These are phyloP conservation scores for Hondaea fermentalgiana DNA, from an alignment of 108 stramenopile species.

Conservation along the genomic window DNA sequence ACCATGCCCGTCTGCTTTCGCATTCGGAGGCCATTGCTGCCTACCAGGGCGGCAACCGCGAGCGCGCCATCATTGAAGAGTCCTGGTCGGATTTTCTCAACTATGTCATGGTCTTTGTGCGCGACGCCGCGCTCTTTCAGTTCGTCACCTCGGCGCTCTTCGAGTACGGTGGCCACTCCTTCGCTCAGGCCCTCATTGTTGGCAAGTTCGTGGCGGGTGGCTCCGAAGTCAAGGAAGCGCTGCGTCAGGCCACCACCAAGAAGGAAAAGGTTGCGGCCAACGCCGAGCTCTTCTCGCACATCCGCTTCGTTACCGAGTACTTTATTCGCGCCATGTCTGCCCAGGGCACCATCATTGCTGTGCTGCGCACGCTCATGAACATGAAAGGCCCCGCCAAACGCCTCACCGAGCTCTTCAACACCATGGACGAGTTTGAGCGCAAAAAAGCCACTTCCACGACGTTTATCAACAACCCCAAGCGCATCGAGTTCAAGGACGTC, in stretches of 20 bases:
- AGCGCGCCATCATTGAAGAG: slow-evolving; percentile 28
- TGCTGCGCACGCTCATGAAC: slow-evolving; percentile 36
- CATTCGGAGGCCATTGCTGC: slow-evolving; percentile 38
- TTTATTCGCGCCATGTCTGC: neutral
- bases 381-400: slow-evolving; percentile 31
- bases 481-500: slow-evolving; percentile 34
- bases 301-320: neutral
- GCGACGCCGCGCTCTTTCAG: slow-evolving; percentile 23
- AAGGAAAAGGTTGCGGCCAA: neutral
- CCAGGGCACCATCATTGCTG: slow-evolving; percentile 16
- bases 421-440: slow-evolving; percentile 26
- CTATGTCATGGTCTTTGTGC: neutral
- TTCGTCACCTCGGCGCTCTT: slow-evolving; percentile 26
- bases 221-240: slow-evolving; percentile 20
- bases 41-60: slow-evolving; percentile 33
- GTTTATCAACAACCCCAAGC: neutral
- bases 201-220: slow-evolving; percentile 20
- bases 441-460: neutral
- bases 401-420: slow-evolving; percentile 33
- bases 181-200: slow-evolving; percentile 28
- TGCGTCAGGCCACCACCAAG: slow-evolving; percentile 12
- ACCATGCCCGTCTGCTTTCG: slow-evolving; percentile 32
- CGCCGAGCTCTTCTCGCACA: neutral
- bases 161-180: slow-evolving; percentile 31
- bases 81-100: slow-evolving; percentile 21